These are phyloP conservation scores for Neonectria neomacrospora DNA, from an alignment of 2,329 filamentous ascomycete species.

Conservation along the genomic window DNA sequence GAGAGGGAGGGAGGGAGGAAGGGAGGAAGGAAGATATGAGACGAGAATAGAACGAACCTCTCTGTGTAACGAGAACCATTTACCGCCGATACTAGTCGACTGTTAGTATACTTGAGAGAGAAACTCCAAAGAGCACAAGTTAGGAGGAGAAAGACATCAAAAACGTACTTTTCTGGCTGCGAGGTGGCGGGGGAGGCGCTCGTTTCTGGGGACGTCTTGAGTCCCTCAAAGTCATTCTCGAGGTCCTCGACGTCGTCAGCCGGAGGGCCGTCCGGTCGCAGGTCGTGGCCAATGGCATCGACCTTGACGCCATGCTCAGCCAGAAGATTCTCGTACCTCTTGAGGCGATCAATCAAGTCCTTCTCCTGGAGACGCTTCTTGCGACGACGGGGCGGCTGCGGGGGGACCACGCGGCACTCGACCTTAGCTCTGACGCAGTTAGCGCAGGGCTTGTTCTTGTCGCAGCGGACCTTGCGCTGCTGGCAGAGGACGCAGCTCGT, in stretches of 20 bases:
- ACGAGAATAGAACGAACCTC: constrained; percentile 55
- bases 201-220: constrained; percentile 63
- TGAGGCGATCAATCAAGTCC: constrained; percentile 75
- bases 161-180: constrained; percentile 44
- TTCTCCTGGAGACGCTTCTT: constrained; percentile 76
- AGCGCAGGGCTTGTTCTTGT: constrained; percentile 76
- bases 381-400: constrained; percentile 66
- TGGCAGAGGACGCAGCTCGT: constrained; percentile 79
- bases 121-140: background rate
- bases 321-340: constrained; percentile 74
- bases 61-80: constrained; percentile 64
- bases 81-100: constrained; percentile 30
- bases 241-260: constrained; percentile 66
- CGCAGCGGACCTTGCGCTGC: constrained; percentile 79
- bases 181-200: constrained; percentile 50
- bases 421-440: constrained; percentile 73
- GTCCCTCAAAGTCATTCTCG: constrained; percentile 65
- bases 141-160: no score
- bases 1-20: no score
- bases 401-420: constrained; percentile 69
- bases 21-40: no score
- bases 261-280: constrained; percentile 44
- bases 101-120: constrained; percentile 23
- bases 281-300: constrained; percentile 69
- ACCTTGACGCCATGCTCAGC: constrained; percentile 75